Evolutionary conservation across 2,329 filamentous ascomycete genomes (phyloP), one percentile per base, ranked within the genome.

Genomic region (Curvularia lunata): DNA sequence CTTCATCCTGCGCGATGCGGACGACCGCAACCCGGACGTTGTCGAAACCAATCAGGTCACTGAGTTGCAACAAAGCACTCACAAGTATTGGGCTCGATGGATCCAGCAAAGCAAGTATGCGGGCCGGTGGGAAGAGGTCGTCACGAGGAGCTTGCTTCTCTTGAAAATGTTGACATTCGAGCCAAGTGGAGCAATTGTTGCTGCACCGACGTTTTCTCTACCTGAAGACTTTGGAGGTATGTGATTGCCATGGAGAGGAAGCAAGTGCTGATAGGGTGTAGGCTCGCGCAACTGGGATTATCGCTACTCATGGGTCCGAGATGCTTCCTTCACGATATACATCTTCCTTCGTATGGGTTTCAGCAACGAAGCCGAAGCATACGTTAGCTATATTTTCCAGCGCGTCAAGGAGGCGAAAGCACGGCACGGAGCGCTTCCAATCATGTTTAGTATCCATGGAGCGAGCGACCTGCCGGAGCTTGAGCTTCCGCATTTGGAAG

Each of bases 141-240:
- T 92, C 5, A 81, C 83, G 25, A 82, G 90, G 54, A 91, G 89
- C 69, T 78, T 92, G 49, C 85, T 92, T 80, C 86, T 91, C 52
- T 76, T 92, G 43, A 92, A 92, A 75, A 82, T 92, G 76, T 81
- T 92, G 66, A 92, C 89, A 0, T 92, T 88, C 66, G 90, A 92
- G 68, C 90, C 89, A 0, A 92, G 89, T 0, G 90, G 90, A 2
- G 90, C 90, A 8, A 92, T 92, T 49, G 83, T 92, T 32, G 90
- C 90, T 1, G 84, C 90, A 1, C 89, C 90, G 0, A 92, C 89
- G 0, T 93, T 92, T 68, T 91, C 89, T 0, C 83, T 92, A 1
- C 90, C 90, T 0, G 90, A 92, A 72, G 87, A 88, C 49, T 67
- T 72, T 45, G 65, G 69, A 53, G 70, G 70, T 66, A 54, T 12